phyloP scores from a whole-genome alignment of 257 asterid species.

The Verbascum thapsus region DNA sequence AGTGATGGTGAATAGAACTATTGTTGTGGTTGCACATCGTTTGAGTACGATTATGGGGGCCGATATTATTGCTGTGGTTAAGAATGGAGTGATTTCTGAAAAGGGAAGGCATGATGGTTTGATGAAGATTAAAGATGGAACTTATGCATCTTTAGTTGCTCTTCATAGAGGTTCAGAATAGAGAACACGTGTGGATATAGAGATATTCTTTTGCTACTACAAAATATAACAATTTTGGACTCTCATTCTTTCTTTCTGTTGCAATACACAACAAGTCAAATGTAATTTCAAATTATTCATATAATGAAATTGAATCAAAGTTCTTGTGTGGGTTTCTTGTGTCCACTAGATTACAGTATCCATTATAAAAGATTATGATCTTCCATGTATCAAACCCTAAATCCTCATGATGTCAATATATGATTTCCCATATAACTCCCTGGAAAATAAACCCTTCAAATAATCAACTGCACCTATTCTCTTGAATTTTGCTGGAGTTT shows the following conservation, averaged over 20 bases:
- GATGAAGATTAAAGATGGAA: conserved; percentile 59
- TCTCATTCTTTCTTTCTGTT: no score
- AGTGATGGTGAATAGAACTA: conserved; percentile 74
- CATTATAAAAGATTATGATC: no score
- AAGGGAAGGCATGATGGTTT: conserved; percentile 65
- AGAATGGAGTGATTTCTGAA: conserved; percentile 68
- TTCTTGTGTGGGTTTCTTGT: no score
- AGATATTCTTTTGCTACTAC: background rate
- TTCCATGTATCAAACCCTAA: no score
- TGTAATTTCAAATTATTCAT: no score
- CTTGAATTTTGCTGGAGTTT: conserved; percentile 51
- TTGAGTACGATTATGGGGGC: conserved; percentile 66
- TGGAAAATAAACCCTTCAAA: conserved; percentile 31
- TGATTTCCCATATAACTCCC: conserved; percentile 52
- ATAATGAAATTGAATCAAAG: no score
- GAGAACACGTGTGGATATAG: no score
- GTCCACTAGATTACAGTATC: no score
- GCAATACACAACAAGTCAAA: no score
- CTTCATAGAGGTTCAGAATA: conserved; percentile 49
- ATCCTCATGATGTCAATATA: conserved; percentile 39
- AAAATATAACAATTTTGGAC: no score
- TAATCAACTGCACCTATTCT: conserved; percentile 37
- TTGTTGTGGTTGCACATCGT: conserved; percentile 74
- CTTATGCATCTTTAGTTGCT: conserved; percentile 69
- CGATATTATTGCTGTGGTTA: conserved; percentile 67